A percentile compares a stretch with the other conserved stretches of the same genome.
phyloP scores from a whole-genome alignment of 441 rosid species.

The Syzygium malaccense region DNA sequence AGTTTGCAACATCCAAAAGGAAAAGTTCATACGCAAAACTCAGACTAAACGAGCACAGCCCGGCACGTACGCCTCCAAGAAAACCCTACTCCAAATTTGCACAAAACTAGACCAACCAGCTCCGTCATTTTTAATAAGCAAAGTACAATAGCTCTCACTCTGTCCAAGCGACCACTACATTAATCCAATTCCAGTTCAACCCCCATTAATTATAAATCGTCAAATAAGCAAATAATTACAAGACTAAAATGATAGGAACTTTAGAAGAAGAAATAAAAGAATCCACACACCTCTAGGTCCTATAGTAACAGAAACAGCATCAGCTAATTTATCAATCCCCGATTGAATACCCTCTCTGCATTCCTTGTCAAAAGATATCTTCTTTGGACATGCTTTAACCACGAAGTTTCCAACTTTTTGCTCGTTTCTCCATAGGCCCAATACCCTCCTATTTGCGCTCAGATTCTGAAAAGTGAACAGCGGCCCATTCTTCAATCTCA shows the following conservation, averaged over 20 bases:
- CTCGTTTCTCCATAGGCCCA: slow-evolving; percentile 7
- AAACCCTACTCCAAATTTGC: no score
- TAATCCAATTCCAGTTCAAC: neutral
- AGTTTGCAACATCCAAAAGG: no score
- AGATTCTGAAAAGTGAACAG: slow-evolving; percentile 27
- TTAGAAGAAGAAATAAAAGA: neutral
- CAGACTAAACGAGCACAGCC: no score
- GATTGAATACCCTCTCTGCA: slow-evolving; percentile 27
- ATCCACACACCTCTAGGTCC: slow-evolving; percentile 62
- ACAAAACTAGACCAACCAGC: no score
- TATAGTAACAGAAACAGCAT: no score
- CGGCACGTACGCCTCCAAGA: no score
- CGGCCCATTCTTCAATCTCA: neutral
- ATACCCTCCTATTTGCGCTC: slow-evolving; percentile 14
- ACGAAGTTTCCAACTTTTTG: slow-evolving; percentile 23
- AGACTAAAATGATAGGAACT: neutral
- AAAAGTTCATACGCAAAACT: no score
- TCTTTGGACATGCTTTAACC: slow-evolving; percentile 70
- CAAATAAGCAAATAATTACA: no score
- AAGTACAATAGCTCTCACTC: no score
- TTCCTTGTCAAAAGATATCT: slow-evolving; percentile 20
- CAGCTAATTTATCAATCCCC: slow-evolving; percentile 59
- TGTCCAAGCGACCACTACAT: no score
- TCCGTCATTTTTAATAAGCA: no score
- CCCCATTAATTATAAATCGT: neutral